A percentile compares a stretch with the other conserved stretches of the same genome.
Evolutionary conservation across 2,329 filamentous ascomycete genomes (phyloP).

Genomic region (Neopestalotiopsis rosae): DNA sequence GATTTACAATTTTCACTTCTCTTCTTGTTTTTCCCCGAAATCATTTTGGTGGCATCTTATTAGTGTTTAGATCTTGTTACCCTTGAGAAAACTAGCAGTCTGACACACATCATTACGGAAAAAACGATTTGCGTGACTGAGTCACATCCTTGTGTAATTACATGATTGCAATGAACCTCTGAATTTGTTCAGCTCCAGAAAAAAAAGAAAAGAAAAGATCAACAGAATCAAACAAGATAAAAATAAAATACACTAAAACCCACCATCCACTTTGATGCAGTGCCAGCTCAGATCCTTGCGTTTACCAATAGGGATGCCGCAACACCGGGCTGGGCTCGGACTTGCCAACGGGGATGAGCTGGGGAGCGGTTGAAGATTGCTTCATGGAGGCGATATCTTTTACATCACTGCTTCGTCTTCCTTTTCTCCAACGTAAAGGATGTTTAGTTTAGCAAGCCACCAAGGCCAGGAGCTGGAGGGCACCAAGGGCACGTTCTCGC

Average conservation of each 20-base stretch:
- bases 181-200: not conserved
- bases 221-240: not conserved
- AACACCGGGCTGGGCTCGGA: not conserved
- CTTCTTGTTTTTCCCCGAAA: no score
- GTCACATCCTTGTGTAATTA: no score
- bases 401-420: not conserved
- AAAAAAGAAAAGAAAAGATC: not conserved
- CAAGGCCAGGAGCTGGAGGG: no score
- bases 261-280: not conserved
- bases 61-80: no score
- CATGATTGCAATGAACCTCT: not conserved
- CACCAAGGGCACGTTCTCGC: not conserved
- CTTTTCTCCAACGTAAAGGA: not conserved
- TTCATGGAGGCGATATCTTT: not conserved
- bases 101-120: no score
- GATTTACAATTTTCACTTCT: no score
- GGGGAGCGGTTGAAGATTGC: not conserved
- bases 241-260: not conserved
- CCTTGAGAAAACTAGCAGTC: no score
- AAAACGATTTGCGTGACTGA: no score
- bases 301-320: not conserved
- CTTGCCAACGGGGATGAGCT: not conserved
- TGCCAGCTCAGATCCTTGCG: not conserved
- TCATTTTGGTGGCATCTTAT: no score
- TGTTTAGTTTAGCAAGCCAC: constrained; percentile 7